Evolutionary conservation across 2,329 filamentous ascomycete species (phyloP), one percentile per base, ranked within the genome.

Genomic region (Ramularia collo-cygni): DNA sequence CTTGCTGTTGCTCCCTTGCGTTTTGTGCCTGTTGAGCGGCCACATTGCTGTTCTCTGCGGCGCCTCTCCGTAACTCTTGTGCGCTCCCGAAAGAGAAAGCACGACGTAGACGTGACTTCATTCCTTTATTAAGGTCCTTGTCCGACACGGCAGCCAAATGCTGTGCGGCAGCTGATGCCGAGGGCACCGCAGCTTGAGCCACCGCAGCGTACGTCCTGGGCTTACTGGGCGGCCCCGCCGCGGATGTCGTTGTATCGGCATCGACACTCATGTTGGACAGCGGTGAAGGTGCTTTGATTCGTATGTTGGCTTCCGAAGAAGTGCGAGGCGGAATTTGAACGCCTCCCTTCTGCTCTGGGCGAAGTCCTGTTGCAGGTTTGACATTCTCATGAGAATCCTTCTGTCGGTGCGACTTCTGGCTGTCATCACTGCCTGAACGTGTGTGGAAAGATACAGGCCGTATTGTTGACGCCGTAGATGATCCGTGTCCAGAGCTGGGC

Each of bases 61-160:
- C 81, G 9, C 81, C 83, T 58, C 83, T 83, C 47, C 83, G 77
- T 34, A 98, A 78, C 59, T 98, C 92, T 7, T 90, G 86, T 29
- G 89, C 86, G 61, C 90, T 96, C 35, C 92, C 89, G 64, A 98
- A 98, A 0, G 92, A 98, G 57, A 98, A 95, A 0, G 92, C 92
- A 53, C 92, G 77, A 40, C 92, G 79, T 44, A 98, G 71, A 51
- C 89, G 76, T 13, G 85, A 89, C 66, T 95, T 95, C 66, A 81
- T 87, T 60, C 87, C 88, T 49, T 81, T 75, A 59, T 78, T 84
- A 18, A 71, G 70, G 38, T 86, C 85, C 59, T 85, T 90, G 51
- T 90, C 84, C 45, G 82, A 90, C 40, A 96, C 73, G n/a, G 89
- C 87, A 32, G 85, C 80, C 28, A 96, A 75, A 42, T 93, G 87